Conservation (phyloP, 768 basidiomycete genomes). For the Termitomyces sp. region DNA sequence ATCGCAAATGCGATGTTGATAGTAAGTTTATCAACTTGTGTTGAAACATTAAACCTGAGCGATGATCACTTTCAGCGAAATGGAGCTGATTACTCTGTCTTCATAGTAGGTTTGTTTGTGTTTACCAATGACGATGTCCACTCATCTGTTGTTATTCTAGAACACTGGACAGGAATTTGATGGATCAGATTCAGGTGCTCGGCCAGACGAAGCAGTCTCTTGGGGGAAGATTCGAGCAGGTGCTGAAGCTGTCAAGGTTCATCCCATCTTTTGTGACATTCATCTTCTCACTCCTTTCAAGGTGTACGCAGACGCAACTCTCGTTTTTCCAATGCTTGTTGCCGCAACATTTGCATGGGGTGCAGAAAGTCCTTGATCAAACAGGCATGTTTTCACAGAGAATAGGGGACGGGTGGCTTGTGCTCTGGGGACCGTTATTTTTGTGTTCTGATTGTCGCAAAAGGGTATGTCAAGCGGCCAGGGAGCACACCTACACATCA, state of each 20-base stretch:
- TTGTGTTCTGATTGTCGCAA: too few relatives aligned
- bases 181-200: constrained; percentile 94
- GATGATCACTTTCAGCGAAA: constrained; percentile 60
- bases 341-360: constrained; percentile 86
- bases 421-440: too few relatives aligned
- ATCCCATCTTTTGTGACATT: not conserved
- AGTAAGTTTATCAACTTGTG: constrained; percentile 40
- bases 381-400: not conserved
- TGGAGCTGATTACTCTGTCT: constrained; percentile 96
- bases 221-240: constrained; percentile 97
- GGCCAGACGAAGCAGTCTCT: constrained; percentile 95
- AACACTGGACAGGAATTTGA: constrained; percentile 99
- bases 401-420: too few relatives aligned
- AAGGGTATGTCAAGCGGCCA: too few relatives aligned
- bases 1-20: constrained; percentile 99
- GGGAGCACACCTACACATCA: too few relatives aligned
- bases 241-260: constrained; percentile 77
- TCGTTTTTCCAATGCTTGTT: constrained; percentile 93
- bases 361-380: not conserved
- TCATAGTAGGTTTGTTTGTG: constrained; percentile 57
- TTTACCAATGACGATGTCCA: not conserved
- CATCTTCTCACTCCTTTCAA: constrained; percentile 16
- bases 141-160: constrained; percentile 28
- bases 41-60: not conserved
- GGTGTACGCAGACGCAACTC: constrained; percentile 94